These are phyloP conservation scores for Pisolithus microcarpus DNA, from an alignment of 768 basidiomycete genomes.

Conservation along the genomic window DNA sequence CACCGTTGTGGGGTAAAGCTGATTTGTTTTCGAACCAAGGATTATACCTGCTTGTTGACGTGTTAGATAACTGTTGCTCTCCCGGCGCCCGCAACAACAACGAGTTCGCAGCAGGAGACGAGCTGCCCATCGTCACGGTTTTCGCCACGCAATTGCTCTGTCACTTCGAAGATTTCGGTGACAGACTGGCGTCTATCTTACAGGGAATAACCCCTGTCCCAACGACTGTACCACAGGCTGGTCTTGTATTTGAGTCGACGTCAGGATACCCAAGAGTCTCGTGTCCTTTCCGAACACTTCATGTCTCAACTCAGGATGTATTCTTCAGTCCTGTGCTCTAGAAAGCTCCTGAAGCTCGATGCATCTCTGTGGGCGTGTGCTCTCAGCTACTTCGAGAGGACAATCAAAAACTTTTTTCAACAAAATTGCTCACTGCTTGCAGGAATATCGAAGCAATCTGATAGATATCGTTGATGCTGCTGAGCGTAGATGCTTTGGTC, in stretches of 20 bases:
- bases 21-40: constrained; percentile 2
- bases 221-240: constrained; percentile 25
- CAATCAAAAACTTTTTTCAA: constrained; percentile 13
- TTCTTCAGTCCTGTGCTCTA: constrained; percentile 25
- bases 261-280: constrained; percentile 6
- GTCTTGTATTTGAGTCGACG: constrained; percentile 15
- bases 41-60: constrained; percentile 13
- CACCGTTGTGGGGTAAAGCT: neutral
- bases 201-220: constrained; percentile 23
- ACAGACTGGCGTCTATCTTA: constrained; percentile 19
- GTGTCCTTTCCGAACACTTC: constrained; percentile 18
- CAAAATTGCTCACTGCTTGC: constrained; percentile 20
- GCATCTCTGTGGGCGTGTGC: constrained; percentile 49
- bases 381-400: constrained; percentile 39
- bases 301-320: constrained; percentile 17
- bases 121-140: constrained; percentile 14
- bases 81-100: constrained; percentile 7
- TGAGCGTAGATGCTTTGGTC: constrained; percentile 41
- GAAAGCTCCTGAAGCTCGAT: constrained; percentile 35
- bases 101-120: neutral
- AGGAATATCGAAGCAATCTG: constrained; percentile 32
- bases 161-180: constrained; percentile 6
- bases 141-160: constrained; percentile 17
- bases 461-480: constrained; percentile 45
- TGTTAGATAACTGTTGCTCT: constrained; percentile 20